Evolutionary conservation across 805 yeast species (phyloP).

Genomic region (Ogataea methanolica): DNA sequence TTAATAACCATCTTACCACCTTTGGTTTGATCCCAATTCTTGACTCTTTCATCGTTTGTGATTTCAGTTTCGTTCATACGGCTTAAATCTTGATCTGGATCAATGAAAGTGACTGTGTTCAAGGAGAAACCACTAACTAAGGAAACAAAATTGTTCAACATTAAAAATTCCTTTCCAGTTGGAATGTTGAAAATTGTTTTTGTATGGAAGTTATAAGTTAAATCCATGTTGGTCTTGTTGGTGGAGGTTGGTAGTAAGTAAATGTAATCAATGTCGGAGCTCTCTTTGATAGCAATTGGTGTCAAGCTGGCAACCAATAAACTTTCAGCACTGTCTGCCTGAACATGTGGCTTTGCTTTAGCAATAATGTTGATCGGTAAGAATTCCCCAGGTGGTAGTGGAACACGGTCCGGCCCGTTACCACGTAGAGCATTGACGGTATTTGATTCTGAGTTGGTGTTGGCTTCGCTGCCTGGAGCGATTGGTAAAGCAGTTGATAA

Average conservation of each 20-base stretch:
- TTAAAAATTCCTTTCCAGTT: slow-evolving; percentile 7
- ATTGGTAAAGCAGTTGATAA: too few relatives aligned
- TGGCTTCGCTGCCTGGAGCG: too few relatives aligned
- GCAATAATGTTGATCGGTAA: too few relatives aligned
- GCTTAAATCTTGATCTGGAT: background rate
- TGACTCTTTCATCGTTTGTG: background rate
- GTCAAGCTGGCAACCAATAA: background rate
- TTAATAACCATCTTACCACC: slow-evolving; percentile 12
- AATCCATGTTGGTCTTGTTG: slow-evolving; percentile 5
- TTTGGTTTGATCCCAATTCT: background rate
- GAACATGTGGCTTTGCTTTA: too few relatives aligned
- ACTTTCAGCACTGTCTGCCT: too few relatives aligned
- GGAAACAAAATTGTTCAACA: slow-evolving; percentile 10
- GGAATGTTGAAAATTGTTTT: slow-evolving; percentile 4
- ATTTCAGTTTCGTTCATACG: slow-evolving; percentile 3
- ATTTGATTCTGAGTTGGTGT: too few relatives aligned
- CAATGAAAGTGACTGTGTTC: slow-evolving; percentile 1
- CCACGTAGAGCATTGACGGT: too few relatives aligned
- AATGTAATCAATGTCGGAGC: slow-evolving; percentile 14
- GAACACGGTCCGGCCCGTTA: too few relatives aligned
- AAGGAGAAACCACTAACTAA: slow-evolving; percentile 9
- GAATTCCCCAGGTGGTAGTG: too few relatives aligned
- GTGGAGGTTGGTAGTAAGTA: slow-evolving; percentile 9
- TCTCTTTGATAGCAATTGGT: slow-evolving; percentile 13
- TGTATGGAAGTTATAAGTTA: slow-evolving; percentile 5